A percentile compares a stretch with the other conserved stretches of the same genome.
phyloP scores from a whole-genome alignment of 2,329 filamentous ascomycete species.

The Aspergillus carbonarius region DNA sequence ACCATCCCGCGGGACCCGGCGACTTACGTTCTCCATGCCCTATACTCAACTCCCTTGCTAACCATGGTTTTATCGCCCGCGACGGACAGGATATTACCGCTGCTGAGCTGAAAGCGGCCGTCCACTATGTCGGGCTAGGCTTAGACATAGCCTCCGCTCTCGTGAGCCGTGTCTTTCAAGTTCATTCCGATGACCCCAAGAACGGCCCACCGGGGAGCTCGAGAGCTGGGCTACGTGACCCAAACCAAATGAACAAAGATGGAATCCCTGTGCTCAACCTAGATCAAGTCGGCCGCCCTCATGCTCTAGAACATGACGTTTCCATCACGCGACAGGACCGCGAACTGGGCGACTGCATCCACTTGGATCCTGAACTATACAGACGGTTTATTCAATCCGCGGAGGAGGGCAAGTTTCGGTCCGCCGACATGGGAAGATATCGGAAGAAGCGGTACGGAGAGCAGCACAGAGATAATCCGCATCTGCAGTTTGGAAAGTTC shows the following conservation, averaged over 20 bases:
- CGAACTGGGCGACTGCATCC: slow-evolving; percentile 13
- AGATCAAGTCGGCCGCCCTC: slow-evolving; percentile 16
- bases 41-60: slow-evolving; percentile 18
- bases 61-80: slow-evolving; percentile 17
- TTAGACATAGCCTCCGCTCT: slow-evolving; percentile 3
- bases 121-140: slow-evolving; percentile 13
- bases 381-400: slow-evolving; percentile 1
- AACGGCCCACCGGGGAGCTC: slow-evolving; percentile 4
- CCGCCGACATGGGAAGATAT: slow-evolving; percentile 7
- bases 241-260: slow-evolving; percentile 9
- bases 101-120: slow-evolving; percentile 9
- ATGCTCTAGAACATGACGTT: slow-evolving; percentile 19
- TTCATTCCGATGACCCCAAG: slow-evolving; percentile 14
- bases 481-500: slow-evolving; percentile 3
- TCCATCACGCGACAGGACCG: slow-evolving; percentile 19
- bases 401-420: not conserved
- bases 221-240: slow-evolving; percentile 12
- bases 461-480: slow-evolving; percentile 6
- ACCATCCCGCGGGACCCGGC: slow-evolving; percentile 1
- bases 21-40: slow-evolving; percentile 18
- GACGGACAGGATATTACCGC: slow-evolving; percentile 16
- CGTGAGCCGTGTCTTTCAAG: slow-evolving; percentile 11
- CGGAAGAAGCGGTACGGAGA: slow-evolving; percentile 13
- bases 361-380: slow-evolving; percentile 6
- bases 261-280: slow-evolving; percentile 13